A percentile compares a stretch with the other conserved stretches of the same genome.
Evolutionary conservation across 768 basidiomycete genomes (phyloP).

Genomic region (Lactarius pseudohatsudake): DNA sequence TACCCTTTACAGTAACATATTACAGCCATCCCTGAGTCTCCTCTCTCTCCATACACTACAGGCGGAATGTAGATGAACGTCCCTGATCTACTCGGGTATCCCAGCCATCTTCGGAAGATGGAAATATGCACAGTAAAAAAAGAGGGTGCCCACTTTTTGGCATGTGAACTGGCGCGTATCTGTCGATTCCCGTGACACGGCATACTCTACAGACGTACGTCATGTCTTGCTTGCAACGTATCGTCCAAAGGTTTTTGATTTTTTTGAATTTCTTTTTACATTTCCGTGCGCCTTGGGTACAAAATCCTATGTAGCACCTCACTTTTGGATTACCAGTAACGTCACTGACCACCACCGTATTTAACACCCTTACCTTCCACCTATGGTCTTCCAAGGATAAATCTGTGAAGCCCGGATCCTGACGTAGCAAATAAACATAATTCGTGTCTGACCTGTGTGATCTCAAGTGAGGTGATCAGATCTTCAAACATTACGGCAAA

Average conservation of each 20-base stretch:
- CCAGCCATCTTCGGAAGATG: background rate
- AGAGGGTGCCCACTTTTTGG: background rate
- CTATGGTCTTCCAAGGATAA: constrained; percentile 14
- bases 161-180: background rate
- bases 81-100: background rate
- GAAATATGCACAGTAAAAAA: background rate
- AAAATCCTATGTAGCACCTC: background rate
- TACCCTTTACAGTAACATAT: background rate
- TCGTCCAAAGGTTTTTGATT: background rate
- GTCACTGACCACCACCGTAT: background rate
- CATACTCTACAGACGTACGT: background rate
- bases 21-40: background rate
- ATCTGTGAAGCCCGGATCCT: constrained; percentile 22
- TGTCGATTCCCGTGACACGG: background rate
- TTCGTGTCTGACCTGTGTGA: constrained; percentile 17
- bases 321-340: background rate
- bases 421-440: constrained; percentile 28
- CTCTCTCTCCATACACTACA: background rate
- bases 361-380: background rate
- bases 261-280: background rate
- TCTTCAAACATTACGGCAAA: constrained; percentile 19
- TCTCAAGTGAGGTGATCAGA: constrained; percentile 25
- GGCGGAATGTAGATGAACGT: background rate
- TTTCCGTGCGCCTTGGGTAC: background rate
- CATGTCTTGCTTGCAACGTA: constrained; percentile 7